Evolutionary conservation across 1,284 basidiomycete species (phyloP).

Genomic region (Coniophora puteana): DNA sequence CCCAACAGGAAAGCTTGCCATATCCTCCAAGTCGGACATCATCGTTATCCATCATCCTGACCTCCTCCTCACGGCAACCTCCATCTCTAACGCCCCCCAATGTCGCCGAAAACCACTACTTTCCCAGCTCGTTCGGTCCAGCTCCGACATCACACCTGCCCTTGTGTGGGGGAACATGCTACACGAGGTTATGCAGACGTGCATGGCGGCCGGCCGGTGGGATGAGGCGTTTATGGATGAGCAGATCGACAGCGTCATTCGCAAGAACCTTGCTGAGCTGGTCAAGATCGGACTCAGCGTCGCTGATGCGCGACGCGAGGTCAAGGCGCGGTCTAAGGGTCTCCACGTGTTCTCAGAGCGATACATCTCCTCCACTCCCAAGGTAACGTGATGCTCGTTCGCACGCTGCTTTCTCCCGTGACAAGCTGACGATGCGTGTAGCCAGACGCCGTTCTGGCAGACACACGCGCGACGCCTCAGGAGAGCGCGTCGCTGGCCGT

Average conservation of each 20-base stretch:
- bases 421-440: conserved; percentile 25
- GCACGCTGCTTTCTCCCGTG: conserved; percentile 1
- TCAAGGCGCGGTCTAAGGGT: conserved; percentile 59
- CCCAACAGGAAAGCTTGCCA: conserved; percentile 42
- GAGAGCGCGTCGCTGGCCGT: conserved; percentile 65
- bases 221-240: conserved; percentile 53
- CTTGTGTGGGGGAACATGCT: conserved; percentile 89
- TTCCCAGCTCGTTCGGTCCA: conserved; percentile 54
- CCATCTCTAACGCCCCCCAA: conserved; percentile 76
- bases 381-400: too few relatives aligned
- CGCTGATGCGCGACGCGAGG: conserved; percentile 61
- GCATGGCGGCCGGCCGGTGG: conserved; percentile 60
- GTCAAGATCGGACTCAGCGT: conserved; percentile 58
- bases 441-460: conserved; percentile 60
- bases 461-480: conserved; percentile 52
- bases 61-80: conserved; percentile 83
- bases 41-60: conserved; percentile 87
- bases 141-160: conserved; percentile 55
- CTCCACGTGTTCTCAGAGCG: conserved; percentile 60
- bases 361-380: conserved; percentile 59
- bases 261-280: conserved; percentile 52
- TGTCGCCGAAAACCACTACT: conserved; percentile 84
- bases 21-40: conserved; percentile 56
- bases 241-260: conserved; percentile 53
- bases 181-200: conserved; percentile 84